Conservation (phyloP, 768 basidiomycete species). For the Mycena crocata region DNA sequence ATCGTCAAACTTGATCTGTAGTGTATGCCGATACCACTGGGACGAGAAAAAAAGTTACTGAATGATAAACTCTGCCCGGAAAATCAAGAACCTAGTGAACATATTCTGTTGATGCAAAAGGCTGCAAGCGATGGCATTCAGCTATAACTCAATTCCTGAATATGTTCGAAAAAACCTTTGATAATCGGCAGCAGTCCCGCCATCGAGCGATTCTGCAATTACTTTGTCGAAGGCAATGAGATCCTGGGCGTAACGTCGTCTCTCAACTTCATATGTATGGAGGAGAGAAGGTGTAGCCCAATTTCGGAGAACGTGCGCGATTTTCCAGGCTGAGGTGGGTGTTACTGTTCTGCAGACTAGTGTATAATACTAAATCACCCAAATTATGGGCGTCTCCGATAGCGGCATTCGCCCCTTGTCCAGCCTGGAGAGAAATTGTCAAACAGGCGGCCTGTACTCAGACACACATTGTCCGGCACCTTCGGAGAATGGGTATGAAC, state of each 20-base stretch:
- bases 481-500: constrained; percentile 41
- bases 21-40: constrained; percentile 48
- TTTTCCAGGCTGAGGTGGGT: constrained; percentile 54
- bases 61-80: neutral
- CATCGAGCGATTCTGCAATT: constrained; percentile 44
- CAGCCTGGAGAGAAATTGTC: too few species aligned
- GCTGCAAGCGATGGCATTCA: constrained; percentile 33
- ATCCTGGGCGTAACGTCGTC: constrained; percentile 50
- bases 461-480: too few species aligned
- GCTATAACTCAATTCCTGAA: constrained; percentile 48
- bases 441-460: too few species aligned
- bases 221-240: constrained; percentile 54
- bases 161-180: constrained; percentile 42
- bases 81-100: constrained; percentile 4
- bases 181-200: constrained; percentile 45
- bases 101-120: constrained; percentile 9
- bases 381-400: constrained; percentile 54
- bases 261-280: constrained; percentile 54
- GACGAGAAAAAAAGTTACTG: neutral
- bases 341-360: neutral
- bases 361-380: constrained; percentile 27
- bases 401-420: constrained; percentile 41
- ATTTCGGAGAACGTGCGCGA: constrained; percentile 57
- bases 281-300: constrained; percentile 52
- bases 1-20: constrained; percentile 53